Evolutionary conservation across 2,329 filamentous ascomycete genomes (phyloP).

Genomic region (Hypoxylon sp.): DNA sequence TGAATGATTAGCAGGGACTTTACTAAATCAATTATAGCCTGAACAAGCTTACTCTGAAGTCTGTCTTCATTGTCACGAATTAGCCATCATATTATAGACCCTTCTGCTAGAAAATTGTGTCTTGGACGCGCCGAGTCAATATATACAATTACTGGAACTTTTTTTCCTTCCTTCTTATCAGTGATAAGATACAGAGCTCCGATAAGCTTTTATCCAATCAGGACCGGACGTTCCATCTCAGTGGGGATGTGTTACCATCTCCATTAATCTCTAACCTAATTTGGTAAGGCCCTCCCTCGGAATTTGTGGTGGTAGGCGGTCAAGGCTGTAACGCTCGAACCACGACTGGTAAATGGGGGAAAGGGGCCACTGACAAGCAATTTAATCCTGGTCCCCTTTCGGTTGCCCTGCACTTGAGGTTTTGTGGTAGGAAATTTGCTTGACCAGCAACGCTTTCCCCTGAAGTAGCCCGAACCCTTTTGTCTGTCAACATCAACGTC

Average conservation of each 20-base stretch:
- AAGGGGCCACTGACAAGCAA: slow-evolving; percentile 43
- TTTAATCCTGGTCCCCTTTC: slow-evolving; percentile 46
- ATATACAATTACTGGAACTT: slow-evolving; percentile 41
- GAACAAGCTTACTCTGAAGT: slow-evolving; percentile 83
- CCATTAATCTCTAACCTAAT: slow-evolving; percentile 24
- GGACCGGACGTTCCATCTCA: not conserved
- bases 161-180: slow-evolving; percentile 52
- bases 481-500: slow-evolving; percentile 51
- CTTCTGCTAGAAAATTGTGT: slow-evolving; percentile 15
- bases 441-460: slow-evolving; percentile 54
- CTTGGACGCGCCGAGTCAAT: slow-evolving; percentile 24
- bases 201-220: slow-evolving; percentile 30
- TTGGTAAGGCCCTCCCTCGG: slow-evolving; percentile 12
- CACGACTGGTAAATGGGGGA: slow-evolving; percentile 39
- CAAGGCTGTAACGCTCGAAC: slow-evolving; percentile 46
- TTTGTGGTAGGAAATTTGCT: slow-evolving; percentile 58
- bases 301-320: slow-evolving; percentile 40
- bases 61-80: slow-evolving; percentile 88
- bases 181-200: slow-evolving; percentile 48
- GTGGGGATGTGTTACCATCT: slow-evolving; percentile 12
- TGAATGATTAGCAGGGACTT: slow-evolving; percentile 27
- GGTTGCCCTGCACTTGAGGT: slow-evolving; percentile 47
- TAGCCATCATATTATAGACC: slow-evolving; percentile 43
- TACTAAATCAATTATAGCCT: not conserved
- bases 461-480: slow-evolving; percentile 54